Evolutionary conservation across 2,329 filamentous ascomycete genomes (phyloP).

Genomic region (Fusarium fracticaudum): DNA sequence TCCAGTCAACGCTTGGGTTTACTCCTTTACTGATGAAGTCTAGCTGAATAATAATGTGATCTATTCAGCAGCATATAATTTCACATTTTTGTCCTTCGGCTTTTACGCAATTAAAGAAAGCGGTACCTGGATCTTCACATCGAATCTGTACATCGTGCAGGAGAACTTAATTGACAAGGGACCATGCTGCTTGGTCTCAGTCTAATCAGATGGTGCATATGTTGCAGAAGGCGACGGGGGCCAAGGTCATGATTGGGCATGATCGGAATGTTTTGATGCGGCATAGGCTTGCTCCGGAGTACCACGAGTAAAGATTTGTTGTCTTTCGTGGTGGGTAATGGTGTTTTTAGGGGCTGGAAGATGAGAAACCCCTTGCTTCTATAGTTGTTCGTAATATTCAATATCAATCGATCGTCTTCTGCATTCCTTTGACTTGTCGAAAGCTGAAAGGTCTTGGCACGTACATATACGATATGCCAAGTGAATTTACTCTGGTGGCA

Average conservation of each 20-base stretch:
- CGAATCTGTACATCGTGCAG: not conserved
- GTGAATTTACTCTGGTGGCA: too few relatives aligned
- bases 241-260: accelerated
- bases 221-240: not conserved
- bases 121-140: not conserved
- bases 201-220: not conserved
- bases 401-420: not conserved
- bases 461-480: too few relatives aligned
- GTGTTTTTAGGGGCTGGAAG: not conserved
- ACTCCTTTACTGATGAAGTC: accelerated
- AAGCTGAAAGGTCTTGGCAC: too few relatives aligned
- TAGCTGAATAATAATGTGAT: too few relatives aligned
- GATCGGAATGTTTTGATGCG: not conserved
- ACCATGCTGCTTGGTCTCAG: not conserved
- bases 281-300: not conserved
- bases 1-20: too few relatives aligned
- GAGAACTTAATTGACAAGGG: not conserved
- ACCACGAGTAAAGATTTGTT: not conserved
- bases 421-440: too few relatives aligned
- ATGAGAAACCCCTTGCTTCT: accelerated
- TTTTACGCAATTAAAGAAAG: not conserved
- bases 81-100: too few relatives aligned
- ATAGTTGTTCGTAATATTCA: not conserved
- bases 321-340: not conserved
- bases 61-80: too few relatives aligned